phyloP scores from a whole-genome alignment of 2,329 filamentous ascomycete species.

The Fusarium transvaalense region DNA sequence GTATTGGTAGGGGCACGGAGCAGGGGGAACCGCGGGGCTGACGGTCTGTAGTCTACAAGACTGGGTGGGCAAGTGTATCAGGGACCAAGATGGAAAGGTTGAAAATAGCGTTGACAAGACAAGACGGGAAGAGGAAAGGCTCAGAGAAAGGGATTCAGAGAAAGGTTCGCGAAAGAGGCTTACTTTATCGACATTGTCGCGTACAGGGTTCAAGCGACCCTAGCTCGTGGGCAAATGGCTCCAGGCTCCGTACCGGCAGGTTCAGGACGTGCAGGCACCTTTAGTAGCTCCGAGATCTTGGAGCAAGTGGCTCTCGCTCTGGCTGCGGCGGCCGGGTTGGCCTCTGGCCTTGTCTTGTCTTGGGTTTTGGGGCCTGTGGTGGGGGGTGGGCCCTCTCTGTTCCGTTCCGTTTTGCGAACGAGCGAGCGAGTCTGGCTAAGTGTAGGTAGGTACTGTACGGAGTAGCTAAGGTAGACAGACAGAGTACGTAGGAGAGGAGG shows the following conservation, averaged over 20 bases:
- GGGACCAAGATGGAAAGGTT: constrained; percentile 28
- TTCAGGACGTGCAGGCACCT: constrained; percentile 50
- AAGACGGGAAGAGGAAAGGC: constrained; percentile 41
- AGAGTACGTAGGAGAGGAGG: constrained; percentile 15
- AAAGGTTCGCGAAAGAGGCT: constrained; percentile 53
- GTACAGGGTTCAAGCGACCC: constrained; percentile 54
- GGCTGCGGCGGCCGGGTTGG: constrained; percentile 40
- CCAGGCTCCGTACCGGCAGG: constrained; percentile 50
- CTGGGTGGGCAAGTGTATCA: constrained; percentile 26
- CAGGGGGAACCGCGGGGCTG: constrained; percentile 16
- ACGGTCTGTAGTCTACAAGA: constrained; percentile 22
- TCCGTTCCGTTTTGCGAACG: constrained; percentile 35
- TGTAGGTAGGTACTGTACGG: constrained; percentile 8
- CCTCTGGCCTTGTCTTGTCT: constrained; percentile 43
- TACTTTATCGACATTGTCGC: constrained; percentile 68
- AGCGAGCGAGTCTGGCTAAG: constrained; percentile 29
- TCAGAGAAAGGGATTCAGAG: constrained; percentile 40
- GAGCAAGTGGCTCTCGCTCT: constrained; percentile 46
- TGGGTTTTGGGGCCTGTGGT: constrained; percentile 41
- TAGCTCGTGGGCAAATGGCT: constrained; percentile 51
- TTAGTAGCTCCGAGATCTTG: constrained; percentile 51
- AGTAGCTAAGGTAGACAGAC: background rate
- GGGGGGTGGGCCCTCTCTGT: constrained; percentile 48
- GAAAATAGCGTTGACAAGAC: constrained; percentile 28
- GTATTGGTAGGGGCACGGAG: constrained; percentile 23